phyloP scores from a whole-genome alignment of 2,329 filamentous ascomycete species.

The Colletotrichum caudatum region DNA sequence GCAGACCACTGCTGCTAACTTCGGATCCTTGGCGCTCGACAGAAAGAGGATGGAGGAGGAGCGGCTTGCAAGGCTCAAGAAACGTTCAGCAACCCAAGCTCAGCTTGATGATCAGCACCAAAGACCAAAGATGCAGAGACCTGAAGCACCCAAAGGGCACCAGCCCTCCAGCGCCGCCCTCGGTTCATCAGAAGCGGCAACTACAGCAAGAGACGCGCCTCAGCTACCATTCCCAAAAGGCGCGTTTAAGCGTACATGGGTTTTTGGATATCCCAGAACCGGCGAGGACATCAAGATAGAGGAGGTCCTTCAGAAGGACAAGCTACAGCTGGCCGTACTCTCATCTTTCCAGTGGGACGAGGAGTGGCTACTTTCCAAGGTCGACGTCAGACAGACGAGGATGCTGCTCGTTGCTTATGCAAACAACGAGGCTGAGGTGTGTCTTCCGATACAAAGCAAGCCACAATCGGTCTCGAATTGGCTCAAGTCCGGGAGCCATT shows the following conservation, averaged over 20 bases:
- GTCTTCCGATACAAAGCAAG: slow-evolving; percentile 36
- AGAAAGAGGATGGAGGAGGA: slow-evolving; percentile 89
- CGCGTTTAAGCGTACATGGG: slow-evolving; percentile 85
- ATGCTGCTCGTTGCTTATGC: slow-evolving; percentile 72
- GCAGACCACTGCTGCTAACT: slow-evolving; percentile 35
- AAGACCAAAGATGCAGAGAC: slow-evolving; percentile 42
- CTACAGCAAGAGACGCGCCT: not conserved
- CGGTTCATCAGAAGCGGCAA: not conserved
- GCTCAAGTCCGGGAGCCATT: not conserved
- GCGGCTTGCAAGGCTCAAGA: slow-evolving; percentile 76
- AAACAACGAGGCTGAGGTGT: slow-evolving; percentile 63
- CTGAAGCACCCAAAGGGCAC: not conserved
- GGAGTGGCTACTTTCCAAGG: slow-evolving; percentile 80
- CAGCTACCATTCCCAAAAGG: slow-evolving; percentile 66
- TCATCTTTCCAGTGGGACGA: slow-evolving; percentile 91
- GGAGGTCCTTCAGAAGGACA: slow-evolving; percentile 81
- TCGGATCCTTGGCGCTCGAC: slow-evolving; percentile 70
- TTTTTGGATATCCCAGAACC: slow-evolving; percentile 68
- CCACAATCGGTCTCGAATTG: not conserved
- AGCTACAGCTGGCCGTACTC: slow-evolving; percentile 81
- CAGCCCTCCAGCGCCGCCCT: not conserved
- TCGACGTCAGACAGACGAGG: slow-evolving; percentile 71
- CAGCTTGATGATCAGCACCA: slow-evolving; percentile 36
- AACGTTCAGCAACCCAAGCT: slow-evolving; percentile 54
- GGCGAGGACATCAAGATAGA: slow-evolving; percentile 87